Base-by-base conservation (phyloP, 192 early-diverging fungal genomes). In the Coemansia sp. region DNA sequence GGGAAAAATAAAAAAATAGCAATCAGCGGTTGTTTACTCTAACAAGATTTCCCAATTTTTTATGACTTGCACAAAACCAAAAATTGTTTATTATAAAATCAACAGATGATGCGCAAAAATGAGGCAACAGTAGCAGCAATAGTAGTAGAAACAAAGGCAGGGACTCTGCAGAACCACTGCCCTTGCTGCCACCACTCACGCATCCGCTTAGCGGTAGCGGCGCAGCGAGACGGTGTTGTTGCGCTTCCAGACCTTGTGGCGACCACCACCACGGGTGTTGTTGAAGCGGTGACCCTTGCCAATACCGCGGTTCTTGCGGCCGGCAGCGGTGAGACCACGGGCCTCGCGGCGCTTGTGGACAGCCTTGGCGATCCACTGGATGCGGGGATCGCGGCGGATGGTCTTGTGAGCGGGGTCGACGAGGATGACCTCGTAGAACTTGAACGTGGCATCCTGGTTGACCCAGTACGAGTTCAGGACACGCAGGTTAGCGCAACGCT, bases 401-500 rank as follows among this genome's bases (percentile, higher is more conserved):
- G 90, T 93, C 87, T 94, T 94, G 92, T 99, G 96, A 61, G 80
- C 71, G 62, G 94, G 94, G 81, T 99, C 96, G 63, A 97, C 95
- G 57, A 93, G 87, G 80, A 99, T 97, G 73, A 99, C 92, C 83
- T 99, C 96, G 83, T 82, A 97, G 88, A 89, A 99, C 88, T 99
- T 99, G 92, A 91, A 99, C 75, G 93, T 94, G 54, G 96, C 82
- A 83, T 98, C 96, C 87, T 94, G 87, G 89, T 99, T 99, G 60
- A 99, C 89, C 96, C 96, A 99, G 91, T 99, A 99, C 55, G 93
- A 95, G 93, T 96, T 99, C 60, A 99, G 84, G 56, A 99, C 95
- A 64, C 96, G 92, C 79, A 99, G 84, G 88, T 97, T 97, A 61
- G 82, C 85, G 85, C 96, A 99, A 81, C 87, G 92, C 80, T 91